Base-by-base conservation (phyloP, 495 filamentous ascomycete genomes). In the Oidiodendron maius region DNA sequence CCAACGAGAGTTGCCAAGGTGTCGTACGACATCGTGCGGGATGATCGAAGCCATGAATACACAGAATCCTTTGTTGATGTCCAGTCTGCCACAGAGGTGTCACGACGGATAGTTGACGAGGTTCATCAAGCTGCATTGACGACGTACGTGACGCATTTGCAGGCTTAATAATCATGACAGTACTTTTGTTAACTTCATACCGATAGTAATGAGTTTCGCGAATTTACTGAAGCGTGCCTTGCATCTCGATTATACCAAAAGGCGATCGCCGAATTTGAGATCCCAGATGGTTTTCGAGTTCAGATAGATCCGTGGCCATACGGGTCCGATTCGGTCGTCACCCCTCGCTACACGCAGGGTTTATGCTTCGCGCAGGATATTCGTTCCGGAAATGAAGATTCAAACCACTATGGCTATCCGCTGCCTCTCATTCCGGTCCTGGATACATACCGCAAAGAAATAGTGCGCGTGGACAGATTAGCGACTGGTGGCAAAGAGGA, bases 401-500 rank as follows among this genome's bases (percentile, higher is more conserved):
- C 73, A 25, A 91, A 89, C 60, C 83, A 91, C 55, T 95, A 93
- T 61, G 77, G 83, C 0, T 74, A 86, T 18, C 89, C 89, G 0
- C 73, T 89, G 39, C 74, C 84, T 18, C 83, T 93, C 52, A 88
- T 83, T 4, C 87, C 87, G 0, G 84, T 93, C n/a, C 71, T 94
- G 40, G 81, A 84, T 57, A 77, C 75, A 0, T 68, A 76, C 17
- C 79, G 72, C 2, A 72, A 71, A 54, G 70, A 82, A 49, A 74
- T 94, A 5, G 74, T 81, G 57, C 58, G 84, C 51, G 66, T 80
- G 58, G 62, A 83, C 67, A 62, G 69, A 37, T 53, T 84, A 3
- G 76, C 81, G 1, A 82, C 75, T 5, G 84, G 84, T 13, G 72
- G 69, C 2, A 80, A 84, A 58, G 64, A 64, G 6, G 74, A 78